These are phyloP conservation scores for Yarrowia osloensis DNA, from an alignment of 805 yeast genomes.

Conservation along the genomic window DNA sequence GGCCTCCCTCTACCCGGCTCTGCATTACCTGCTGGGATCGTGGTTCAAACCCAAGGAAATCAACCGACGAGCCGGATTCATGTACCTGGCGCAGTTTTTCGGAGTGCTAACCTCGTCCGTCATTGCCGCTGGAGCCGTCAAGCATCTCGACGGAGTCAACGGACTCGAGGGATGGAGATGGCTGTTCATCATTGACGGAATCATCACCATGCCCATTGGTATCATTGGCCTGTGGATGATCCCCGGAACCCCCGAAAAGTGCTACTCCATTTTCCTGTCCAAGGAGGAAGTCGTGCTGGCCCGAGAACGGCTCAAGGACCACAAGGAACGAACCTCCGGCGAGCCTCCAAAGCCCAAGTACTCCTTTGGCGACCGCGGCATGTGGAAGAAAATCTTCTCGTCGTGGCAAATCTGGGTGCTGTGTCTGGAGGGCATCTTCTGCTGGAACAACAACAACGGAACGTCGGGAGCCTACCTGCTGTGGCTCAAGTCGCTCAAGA, in stretches of 20 bases:
- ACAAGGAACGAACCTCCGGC: constrained; percentile 28
- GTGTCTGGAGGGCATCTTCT: constrained; percentile 56
- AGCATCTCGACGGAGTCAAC: constrained; percentile 49
- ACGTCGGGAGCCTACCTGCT: constrained; percentile 57
- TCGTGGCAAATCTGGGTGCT: constrained; percentile 64
- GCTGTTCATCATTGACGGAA: constrained; percentile 67
- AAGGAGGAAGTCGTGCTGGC: constrained; percentile 59
- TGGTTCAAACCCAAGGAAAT: constrained; percentile 60
- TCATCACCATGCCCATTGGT: constrained; percentile 58
- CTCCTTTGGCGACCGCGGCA: constrained; percentile 45
- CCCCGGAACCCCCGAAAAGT: constrained; percentile 66
- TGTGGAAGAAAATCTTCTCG: constrained; percentile 56
- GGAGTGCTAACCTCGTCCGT: constrained; percentile 64
- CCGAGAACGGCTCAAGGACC: constrained; percentile 45
- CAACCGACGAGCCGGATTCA: constrained; percentile 59
- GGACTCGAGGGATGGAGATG: constrained; percentile 71
- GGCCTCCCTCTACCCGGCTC: constrained; percentile 60
- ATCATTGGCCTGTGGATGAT: constrained; percentile 54
- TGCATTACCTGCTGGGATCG: constrained; percentile 47
- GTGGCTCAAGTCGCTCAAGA: constrained; percentile 56
- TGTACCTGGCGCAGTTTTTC: constrained; percentile 61
- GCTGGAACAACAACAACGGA: constrained; percentile 59
- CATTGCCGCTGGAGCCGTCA: constrained; percentile 57
- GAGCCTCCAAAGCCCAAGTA: constrained; percentile 30
- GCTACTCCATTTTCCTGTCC: constrained; percentile 54